Evolutionary conservation across 2,329 filamentous ascomycete genomes (phyloP), one percentile per base, ranked within the genome.

Genomic region (Pestalotiopsis sp.): DNA sequence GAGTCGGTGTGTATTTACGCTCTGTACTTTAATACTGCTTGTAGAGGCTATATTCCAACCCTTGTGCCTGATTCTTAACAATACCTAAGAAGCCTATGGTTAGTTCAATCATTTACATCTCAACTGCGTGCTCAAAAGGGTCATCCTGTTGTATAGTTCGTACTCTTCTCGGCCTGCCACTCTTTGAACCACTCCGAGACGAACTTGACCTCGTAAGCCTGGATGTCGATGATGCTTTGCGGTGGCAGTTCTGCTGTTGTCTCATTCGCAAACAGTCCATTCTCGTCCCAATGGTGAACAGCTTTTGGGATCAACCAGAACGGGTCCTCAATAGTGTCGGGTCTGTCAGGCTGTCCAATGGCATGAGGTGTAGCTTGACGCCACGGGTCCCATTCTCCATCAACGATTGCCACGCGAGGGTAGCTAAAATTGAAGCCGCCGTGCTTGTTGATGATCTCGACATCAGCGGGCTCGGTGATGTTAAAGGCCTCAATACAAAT

Each of bases 241-340:
- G 91, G 91, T 1, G 91, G 91, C 39, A 93, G 75, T 0, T 80
- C 79, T 2, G 83, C 72, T 5, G 83, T 87, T 0, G 90, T 91
- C 76, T 92, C 84, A 68, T 91, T 90, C 1, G 82, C 78, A 64
- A 90, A 88, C n/a, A 92, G 73, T 0, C 90, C 90, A 71, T 92
- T 91, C 80, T 92, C 90, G 72, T 93, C 92, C 91, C 92, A 96
- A 76, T 95, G 93, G 78, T 97, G 93, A 23, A 95, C 92, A 0
- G 88, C 92, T n/a, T 87, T 86, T 3, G 85, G 81, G 60, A 97
- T 93, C 60, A 95, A 76, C n/a, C 93, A 84, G 71, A 91, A 92
- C 0, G 93, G 93, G 81, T 94, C 87, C 62, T 84, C 85, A 0
- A 82, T 80, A 0, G 92, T 92, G 59, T 86, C 92, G 14, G 82